Evolutionary conservation across 2,329 filamentous ascomycete genomes (phyloP), one percentile per base, ranked within the genome.

Genomic region (Pyrenochaeta sp.): DNA sequence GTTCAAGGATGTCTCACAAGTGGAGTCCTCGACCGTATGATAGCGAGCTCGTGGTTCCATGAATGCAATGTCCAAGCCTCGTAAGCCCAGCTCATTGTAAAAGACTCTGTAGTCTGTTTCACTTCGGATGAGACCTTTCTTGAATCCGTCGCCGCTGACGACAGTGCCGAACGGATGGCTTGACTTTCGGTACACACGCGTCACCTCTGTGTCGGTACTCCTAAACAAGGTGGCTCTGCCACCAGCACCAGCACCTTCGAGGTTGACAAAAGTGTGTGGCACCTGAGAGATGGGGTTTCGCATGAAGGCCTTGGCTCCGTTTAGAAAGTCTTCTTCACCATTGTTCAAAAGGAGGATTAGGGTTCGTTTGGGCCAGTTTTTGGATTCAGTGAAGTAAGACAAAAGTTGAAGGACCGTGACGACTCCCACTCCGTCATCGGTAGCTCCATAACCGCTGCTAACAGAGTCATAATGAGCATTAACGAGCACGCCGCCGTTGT

Each of bases 401-500:
- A 97, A 80, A 35, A 97, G 76, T 68, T 96, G 91, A 34, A 97
- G 79, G 28, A 93, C 77, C 0, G 88, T 88, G n/a, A 96, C 84
- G 15, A 95, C 90, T 19, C 91, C 91, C 50, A 96, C 85, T 6
- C 93, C 94, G 69, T 96, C 90, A 63, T 99, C 94, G 2, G 94
- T 97, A 11, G 94, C 92, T 34, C 94, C 94, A 58, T 86, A 96
- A 1, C 90, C 92, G 3, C 91, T 96, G 10, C 91, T 89, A 5
- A 97, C 94, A 44, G 88, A 92, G 72, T 96, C 94, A 65, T 94
- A 96, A 67, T 97, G 94, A 13, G 93, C 92, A 68, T 96, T 97
- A 56, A 97, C 88, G 30, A 99, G 80, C 13, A 96, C 90, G 21
- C 91, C 90, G 13, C 89, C 88, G 48, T 83, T 83, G 7, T 57